Evolutionary conservation across 2,329 filamentous ascomycete species (phyloP).

Genomic region (Hypoxylon sp.): DNA sequence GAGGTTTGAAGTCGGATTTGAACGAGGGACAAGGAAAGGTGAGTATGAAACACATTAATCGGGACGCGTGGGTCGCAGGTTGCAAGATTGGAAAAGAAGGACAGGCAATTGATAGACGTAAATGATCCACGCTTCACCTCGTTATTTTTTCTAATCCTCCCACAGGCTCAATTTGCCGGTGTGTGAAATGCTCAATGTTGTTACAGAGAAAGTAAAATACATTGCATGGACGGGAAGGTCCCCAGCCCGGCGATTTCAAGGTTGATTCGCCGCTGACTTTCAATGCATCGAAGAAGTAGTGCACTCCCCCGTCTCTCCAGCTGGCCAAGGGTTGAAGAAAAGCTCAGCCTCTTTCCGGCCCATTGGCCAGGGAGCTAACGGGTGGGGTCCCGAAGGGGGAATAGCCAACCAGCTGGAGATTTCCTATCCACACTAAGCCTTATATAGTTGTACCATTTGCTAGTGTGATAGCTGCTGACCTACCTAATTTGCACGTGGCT

Average conservation of each 20-base stretch:
- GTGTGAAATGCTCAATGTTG: constrained; percentile 11
- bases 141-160: constrained; percentile 2
- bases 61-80: constrained; percentile 42
- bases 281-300: constrained; percentile 17
- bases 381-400: constrained; percentile 17
- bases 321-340: constrained; percentile 33
- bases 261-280: constrained; percentile 34
- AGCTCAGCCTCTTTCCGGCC: constrained; percentile 42
- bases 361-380: constrained; percentile 20
- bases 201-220: constrained; percentile 26
- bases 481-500: constrained; percentile 5
- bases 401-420: constrained; percentile 29
- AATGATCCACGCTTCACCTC: constrained; percentile 16
- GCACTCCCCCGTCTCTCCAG: constrained; percentile 8
- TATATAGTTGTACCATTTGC: constrained; percentile 35
- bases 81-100: constrained; percentile 30
- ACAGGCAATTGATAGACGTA: constrained; percentile 36
- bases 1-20: constrained; percentile 35
- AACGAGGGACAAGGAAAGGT: constrained; percentile 43
- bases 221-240: constrained; percentile 22
- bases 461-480: constrained; percentile 19
- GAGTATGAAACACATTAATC: constrained; percentile 46
- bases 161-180: constrained; percentile 4
- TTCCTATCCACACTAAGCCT: constrained; percentile 35
- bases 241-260: constrained; percentile 23